phyloP scores from a whole-genome alignment of 1,139 yeast species.

The Wickerhamiella pararugosa region DNA sequence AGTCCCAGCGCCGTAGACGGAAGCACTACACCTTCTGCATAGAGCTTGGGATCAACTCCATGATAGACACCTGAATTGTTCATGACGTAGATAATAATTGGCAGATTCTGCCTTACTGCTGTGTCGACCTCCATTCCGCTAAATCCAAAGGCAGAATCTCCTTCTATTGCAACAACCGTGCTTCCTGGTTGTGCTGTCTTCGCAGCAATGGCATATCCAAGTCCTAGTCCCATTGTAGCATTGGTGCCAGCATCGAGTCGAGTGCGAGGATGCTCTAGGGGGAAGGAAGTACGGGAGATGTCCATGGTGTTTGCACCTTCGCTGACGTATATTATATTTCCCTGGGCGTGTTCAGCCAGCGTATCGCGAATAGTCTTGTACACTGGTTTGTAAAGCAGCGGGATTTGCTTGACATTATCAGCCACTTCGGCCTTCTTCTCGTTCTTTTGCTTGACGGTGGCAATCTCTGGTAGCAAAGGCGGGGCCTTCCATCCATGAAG shows the following conservation, averaged over 20 bases:
- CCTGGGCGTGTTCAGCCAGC: slow-evolving; percentile 17
- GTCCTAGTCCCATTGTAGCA: slow-evolving; percentile 59
- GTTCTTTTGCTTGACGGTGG: slow-evolving; percentile 26
- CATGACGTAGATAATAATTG: slow-evolving; percentile 44
- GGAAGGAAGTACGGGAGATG: slow-evolving; percentile 43
- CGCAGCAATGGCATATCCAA: slow-evolving; percentile 52
- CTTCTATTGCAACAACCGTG: slow-evolving; percentile 43
- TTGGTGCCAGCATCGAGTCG: slow-evolving; percentile 56
- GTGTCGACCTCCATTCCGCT: slow-evolving; percentile 54
- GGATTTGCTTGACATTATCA: slow-evolving; percentile 20
- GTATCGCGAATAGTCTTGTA: slow-evolving; percentile 34
- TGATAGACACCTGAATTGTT: slow-evolving; percentile 56
- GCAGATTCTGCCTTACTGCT: slow-evolving; percentile 37
- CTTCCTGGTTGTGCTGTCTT: slow-evolving; percentile 33
- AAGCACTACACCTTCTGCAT: slow-evolving; percentile 19
- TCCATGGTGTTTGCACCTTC: slow-evolving; percentile 69
- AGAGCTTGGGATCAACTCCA: slow-evolving; percentile 32
- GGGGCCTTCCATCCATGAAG: slow-evolving; percentile 25
- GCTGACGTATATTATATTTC: slow-evolving; percentile 31
- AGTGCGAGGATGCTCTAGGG: slow-evolving; percentile 35
- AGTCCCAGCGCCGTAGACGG: slow-evolving; percentile 45
- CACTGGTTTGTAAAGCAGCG: slow-evolving; percentile 36
- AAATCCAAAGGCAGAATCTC: slow-evolving; percentile 62
- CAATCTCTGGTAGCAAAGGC: slow-evolving; percentile 22
- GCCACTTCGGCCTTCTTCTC: slow-evolving; percentile 22